A percentile compares a stretch with the other conserved stretches of the same genome.
These are phyloP conservation scores for Wallemia mellicola DNA, from an alignment of 1,284 basidiomycete genomes.

Conservation along the genomic window DNA sequence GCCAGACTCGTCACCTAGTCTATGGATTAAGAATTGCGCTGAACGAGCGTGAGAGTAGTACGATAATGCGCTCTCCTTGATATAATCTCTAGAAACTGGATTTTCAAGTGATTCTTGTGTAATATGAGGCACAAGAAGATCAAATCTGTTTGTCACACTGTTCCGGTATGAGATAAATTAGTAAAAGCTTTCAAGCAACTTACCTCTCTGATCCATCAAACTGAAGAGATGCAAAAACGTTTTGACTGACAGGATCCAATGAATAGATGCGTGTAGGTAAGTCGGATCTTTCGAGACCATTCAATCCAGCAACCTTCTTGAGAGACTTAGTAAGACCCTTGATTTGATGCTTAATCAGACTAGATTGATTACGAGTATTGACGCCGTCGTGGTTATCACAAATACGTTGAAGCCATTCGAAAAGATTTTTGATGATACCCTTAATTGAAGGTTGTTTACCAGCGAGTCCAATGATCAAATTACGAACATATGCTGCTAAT, in stretches of 20 bases:
- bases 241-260: not conserved
- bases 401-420: not conserved
- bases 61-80: not conserved
- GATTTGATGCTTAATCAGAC: not conserved
- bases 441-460: constrained; percentile 18
- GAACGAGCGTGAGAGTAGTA: constrained; percentile 4
- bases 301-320: not conserved
- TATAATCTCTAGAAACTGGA: not conserved
- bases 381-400: not conserved
- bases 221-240: not conserved
- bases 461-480: constrained; percentile 27
- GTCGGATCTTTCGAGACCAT: not conserved
- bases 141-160: not conserved
- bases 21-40: not conserved
- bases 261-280: not conserved
- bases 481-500: constrained; percentile 29
- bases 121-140: not conserved
- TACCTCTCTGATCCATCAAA: not conserved
- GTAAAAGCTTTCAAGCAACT: too few relatives aligned
- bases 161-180: too few relatives aligned
- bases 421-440: not conserved
- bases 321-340: not conserved
- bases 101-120: not conserved
- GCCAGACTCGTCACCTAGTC: not conserved
- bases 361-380: not conserved